Base-by-base conservation (phyloP, 768 basidiomycete species). In the Hypholoma sublateritium region DNA sequence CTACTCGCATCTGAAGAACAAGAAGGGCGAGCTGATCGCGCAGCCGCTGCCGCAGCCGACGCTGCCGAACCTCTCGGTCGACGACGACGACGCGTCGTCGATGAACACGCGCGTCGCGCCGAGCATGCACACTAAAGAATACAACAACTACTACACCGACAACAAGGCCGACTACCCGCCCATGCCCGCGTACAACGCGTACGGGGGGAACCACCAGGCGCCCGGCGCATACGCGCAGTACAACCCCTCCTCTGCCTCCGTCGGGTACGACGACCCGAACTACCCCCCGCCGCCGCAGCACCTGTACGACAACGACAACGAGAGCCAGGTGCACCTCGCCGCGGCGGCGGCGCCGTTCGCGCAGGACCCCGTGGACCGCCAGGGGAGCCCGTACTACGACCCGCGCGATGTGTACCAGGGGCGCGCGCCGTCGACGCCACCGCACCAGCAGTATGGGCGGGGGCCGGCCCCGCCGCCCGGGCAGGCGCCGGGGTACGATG, bases 31-130 rank as follows among this genome's bases (percentile, higher is more conserved):
- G 68, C 73, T 89, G 65, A 80, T 91, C 54, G 84, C 79, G n/a
- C 82, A 87, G 63, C 88, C 87, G 9, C 80, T 93, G 5, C 93
- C 94, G 17, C 94, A 97, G 72, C 97, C 97, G 1, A 99, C 97
- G 8, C 82, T 98, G 34, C 97, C 97, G 13, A 91, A 91, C 61
- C 79, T 99, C 49, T 87, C 85, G n/a, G 80, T 97, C 45, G 89
- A 95, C 54, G 91, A 95, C 60, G 85, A 88, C 58, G 77, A 84
- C 50, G 71, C 74, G 1, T 82, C 86, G 4, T 81, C 83, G 17
- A 75, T 86, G 61, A 80, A 82, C 55, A 83, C 84, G 7, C 79
- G 79, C 17, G 75, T 71, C 41, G 77, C 87, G 0, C 79, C 80
- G 56, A 85, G 76, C 70, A 74, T 78, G 7, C 80, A 83, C 68